phyloP scores from a whole-genome alignment of 139 green algal species.

The Micractinium conductrix region DNA sequence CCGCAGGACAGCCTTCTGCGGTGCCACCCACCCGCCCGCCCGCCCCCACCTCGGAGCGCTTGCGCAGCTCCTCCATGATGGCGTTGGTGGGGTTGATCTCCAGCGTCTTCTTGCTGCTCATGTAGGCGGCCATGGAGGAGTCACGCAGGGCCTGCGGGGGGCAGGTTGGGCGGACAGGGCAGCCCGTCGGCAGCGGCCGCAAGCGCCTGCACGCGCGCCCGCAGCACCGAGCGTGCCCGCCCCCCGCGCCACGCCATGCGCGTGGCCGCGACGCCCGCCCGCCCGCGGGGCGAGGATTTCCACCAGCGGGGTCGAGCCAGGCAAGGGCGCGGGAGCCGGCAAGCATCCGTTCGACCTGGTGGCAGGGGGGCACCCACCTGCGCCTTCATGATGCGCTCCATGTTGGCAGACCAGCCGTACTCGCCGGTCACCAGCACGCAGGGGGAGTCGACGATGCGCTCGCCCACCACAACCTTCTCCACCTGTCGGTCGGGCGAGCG shows the following conservation, averaged over 20 bases:
- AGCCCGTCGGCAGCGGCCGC: too few species aligned
- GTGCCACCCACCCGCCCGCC: not conserved
- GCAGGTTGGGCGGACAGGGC: not conserved
- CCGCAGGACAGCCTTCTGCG: not conserved
- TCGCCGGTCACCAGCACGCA: constrained; percentile 99
- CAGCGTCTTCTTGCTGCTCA: constrained; percentile 99
- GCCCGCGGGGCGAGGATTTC: not conserved
- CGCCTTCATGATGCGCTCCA: constrained; percentile 99
- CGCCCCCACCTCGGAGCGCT: constrained; percentile 33
- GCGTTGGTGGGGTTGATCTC: constrained; percentile 99
- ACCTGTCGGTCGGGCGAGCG: not conserved
- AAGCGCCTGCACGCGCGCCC: too few species aligned
- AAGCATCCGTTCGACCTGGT: too few species aligned
- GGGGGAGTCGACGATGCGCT: constrained; percentile 98
- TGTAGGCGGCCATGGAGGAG: constrained; percentile 97
- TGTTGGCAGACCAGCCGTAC: constrained; percentile 99
- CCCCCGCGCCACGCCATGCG: too few species aligned
- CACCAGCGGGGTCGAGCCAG: too few species aligned
- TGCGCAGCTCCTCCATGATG: constrained; percentile 89
- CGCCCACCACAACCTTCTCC: constrained; percentile 89
- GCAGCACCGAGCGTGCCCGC: too few species aligned
- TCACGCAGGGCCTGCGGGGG: constrained; percentile 88
- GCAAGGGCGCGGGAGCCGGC: too few species aligned
- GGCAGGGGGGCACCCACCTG: constrained; percentile 54
- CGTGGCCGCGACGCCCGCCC: too few species aligned